Percentiles rank a stretch among this genome's conserved stretches.
Evolutionary conservation across 2,329 filamentous ascomycete genomes (phyloP).

Genomic region (Penicillium sp.): DNA sequence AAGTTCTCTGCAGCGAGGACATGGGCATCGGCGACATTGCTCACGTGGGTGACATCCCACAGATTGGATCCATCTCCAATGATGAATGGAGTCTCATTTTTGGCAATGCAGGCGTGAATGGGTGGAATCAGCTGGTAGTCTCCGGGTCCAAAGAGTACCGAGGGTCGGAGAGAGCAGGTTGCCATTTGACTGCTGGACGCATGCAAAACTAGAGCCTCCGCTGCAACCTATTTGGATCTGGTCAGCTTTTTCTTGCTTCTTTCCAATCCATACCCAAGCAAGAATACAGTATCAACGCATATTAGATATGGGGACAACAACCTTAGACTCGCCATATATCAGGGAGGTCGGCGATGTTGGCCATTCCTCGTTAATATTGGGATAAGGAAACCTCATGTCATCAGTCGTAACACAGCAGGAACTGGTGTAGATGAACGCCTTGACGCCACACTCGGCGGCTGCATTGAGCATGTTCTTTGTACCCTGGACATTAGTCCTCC

Average conservation of each 20-base stretch:
- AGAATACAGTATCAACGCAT: neutral
- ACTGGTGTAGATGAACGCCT: constrained; percentile 62
- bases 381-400: constrained; percentile 48
- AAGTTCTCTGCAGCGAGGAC: constrained; percentile 53
- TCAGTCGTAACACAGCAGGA: constrained; percentile 62
- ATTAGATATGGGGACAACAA: constrained; percentile 21
- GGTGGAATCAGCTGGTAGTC: constrained; percentile 51
- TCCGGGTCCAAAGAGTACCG: constrained; percentile 52
- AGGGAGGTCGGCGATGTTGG: constrained; percentile 45
- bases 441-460: constrained; percentile 52
- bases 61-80: constrained; percentile 51
- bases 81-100: constrained; percentile 50
- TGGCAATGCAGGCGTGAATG: constrained; percentile 53
- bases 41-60: constrained; percentile 53
- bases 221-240: constrained; percentile 42
- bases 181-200: constrained; percentile 43
- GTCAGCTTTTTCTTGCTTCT: constrained; percentile 17
- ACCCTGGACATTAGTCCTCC: constrained; percentile 60
- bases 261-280: neutral
- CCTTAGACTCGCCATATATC: constrained; percentile 55
- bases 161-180: constrained; percentile 52
- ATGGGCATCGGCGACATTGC: constrained; percentile 54
- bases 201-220: constrained; percentile 50
- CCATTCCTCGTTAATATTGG: constrained; percentile 50
- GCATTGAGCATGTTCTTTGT: constrained; percentile 60